Evolutionary conservation across 495 filamentous ascomycete genomes (phyloP).

Genomic region (Astrothelium subdiscretum): DNA sequence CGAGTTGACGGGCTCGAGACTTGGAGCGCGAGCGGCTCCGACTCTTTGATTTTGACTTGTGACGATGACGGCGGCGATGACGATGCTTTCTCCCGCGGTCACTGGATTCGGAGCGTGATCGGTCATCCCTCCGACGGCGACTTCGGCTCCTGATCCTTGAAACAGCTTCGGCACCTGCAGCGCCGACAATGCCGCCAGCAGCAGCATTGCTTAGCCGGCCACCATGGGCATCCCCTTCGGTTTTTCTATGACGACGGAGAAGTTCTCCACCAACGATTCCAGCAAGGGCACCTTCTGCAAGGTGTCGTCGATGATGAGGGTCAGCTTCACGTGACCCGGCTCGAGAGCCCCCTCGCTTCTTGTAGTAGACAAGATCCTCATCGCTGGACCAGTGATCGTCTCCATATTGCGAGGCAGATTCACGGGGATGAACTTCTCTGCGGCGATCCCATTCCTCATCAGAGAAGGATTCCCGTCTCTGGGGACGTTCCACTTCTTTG

Average conservation of each 20-base stretch:
- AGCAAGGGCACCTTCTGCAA: conserved; percentile 78
- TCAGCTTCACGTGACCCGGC: conserved; percentile 40
- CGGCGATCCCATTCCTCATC: conserved; percentile 41
- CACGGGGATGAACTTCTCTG: conserved; percentile 46
- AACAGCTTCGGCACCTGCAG: conserved; percentile 65
- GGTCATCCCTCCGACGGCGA: conserved; percentile 26
- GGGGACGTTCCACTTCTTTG: conserved; percentile 33
- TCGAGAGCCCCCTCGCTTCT: conserved; percentile 35
- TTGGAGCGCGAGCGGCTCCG: conserved; percentile 45
- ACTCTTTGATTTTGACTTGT: conserved; percentile 24
- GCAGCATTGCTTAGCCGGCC: conserved; percentile 62
- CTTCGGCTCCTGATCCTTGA: conserved; percentile 55
- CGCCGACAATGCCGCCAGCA: conserved; percentile 72
- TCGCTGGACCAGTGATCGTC: conserved; percentile 39
- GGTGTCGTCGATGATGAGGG: conserved; percentile 60
- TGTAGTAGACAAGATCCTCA: conserved; percentile 50
- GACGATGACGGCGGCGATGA: conserved; percentile 8
- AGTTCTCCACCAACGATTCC: conserved; percentile 68
- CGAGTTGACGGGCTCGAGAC: conserved; percentile 38
- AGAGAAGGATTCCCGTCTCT: conserved; percentile 24
- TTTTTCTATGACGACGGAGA: conserved; percentile 54
- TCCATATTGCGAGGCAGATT: conserved; percentile 44
- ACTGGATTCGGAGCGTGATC: conserved; percentile 9
- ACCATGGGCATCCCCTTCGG: conserved; percentile 44
- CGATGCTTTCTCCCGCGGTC: conserved; percentile 6